Evolutionary conservation across 495 filamentous ascomycete genomes (phyloP), one percentile per base, ranked within the genome.

Genomic region (Daldinia concentrica): DNA sequence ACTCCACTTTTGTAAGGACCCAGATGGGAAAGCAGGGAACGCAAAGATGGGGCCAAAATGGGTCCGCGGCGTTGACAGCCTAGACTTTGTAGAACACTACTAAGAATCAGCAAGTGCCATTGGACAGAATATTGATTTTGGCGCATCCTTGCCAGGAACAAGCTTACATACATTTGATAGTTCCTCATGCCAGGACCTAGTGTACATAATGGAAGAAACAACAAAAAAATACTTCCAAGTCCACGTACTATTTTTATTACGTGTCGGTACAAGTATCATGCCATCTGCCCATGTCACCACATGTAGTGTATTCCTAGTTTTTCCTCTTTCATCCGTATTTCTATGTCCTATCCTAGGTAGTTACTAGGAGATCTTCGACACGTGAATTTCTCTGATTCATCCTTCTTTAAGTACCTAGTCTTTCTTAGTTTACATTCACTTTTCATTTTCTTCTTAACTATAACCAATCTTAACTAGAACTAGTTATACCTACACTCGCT

Each of bases 201-300:
- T n/a, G n/a, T 30, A 30, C 29, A 17, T 15, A 48, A 48, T 48
- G 57, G 22, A 58, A 52, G 17, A 52, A 58, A 64, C n/a, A 67
- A 52, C 64, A 30, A 69, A 30, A 69, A 51, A 52, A 58, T 57
- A 62, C 37, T 64, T 41, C 27, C 30, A 56, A 54, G 30, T 56
- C 29, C 4, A 57, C 41, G 52, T 58, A 7, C 64, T 68, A 72
- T 72, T 68, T 67, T 68, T 68, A 57, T 68, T 73, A 64, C 57
- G 70, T 65, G 65, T 62, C 37, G 60, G 64, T 69, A 69, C 70
- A 73, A 65, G 70, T 68, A 73, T 72, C 69, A 64, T 72, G 29
- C 69, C 69, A 68, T 67, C 58, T 34, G 27, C 59, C 17, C 45
- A 60, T 73, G 63, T 61, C 64, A 61, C 54, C 64, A 37, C 32